phyloP scores from a whole-genome alignment of 2,329 filamentous ascomycete genomes.

The Phaeophleospora eucalypticola region DNA sequence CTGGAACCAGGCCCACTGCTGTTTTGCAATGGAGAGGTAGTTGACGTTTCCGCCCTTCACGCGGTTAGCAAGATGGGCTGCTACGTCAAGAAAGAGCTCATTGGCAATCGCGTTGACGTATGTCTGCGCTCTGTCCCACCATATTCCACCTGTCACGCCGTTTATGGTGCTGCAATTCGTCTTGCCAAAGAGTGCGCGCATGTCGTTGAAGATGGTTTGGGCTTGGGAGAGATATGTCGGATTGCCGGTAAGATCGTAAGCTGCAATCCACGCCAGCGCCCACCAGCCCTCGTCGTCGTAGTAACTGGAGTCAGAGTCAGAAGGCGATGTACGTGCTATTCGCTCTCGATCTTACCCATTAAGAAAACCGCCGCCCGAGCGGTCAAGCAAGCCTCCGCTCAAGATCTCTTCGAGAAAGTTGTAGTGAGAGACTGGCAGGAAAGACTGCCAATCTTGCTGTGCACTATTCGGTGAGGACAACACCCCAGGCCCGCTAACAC shows the following conservation, averaged over 20 bases:
- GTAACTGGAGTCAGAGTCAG: conserved; percentile 37
- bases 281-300: conserved; percentile 55
- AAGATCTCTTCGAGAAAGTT: neutral
- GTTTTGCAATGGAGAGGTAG: conserved; percentile 46
- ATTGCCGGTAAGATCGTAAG: conserved; percentile 51
- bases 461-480: no score
- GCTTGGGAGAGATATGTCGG: conserved; percentile 45
- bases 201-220: conserved; percentile 46
- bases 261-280: conserved; percentile 52
- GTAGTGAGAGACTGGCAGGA: neutral
- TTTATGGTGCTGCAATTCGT: conserved; percentile 33
- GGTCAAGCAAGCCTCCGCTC: neutral
- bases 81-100: conserved; percentile 53
- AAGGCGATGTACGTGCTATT: neutral
- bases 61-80: conserved; percentile 54
- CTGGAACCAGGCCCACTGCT: conserved; percentile 51
- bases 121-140: conserved; percentile 44
- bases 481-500: no score
- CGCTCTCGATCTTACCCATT: conserved; percentile 10
- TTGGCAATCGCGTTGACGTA: conserved; percentile 55
- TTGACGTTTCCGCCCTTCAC: conserved; percentile 33
- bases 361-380: conserved; percentile 12
- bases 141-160: conserved; percentile 37
- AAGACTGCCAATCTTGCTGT: neutral
- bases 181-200: conserved; percentile 42